These are phyloP conservation scores for Lithospermum erythrorhizon DNA, from an alignment of 257 asterid species.

Conservation along the genomic window DNA sequence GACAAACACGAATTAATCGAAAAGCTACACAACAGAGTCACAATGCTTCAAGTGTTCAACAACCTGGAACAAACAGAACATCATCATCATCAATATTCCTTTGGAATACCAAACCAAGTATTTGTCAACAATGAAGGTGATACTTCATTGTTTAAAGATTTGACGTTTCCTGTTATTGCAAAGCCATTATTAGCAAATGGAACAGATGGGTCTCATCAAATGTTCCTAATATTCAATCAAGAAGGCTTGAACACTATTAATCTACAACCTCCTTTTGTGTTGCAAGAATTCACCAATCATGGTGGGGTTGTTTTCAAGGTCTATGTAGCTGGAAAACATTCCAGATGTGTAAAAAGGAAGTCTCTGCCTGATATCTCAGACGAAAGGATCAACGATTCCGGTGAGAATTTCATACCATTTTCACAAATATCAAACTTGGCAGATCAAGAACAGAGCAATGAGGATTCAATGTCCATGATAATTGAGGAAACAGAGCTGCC, in stretches of 20 bases:
- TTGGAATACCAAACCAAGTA: slow-evolving; percentile 56
- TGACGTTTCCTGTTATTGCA: slow-evolving; percentile 54
- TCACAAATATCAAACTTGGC: slow-evolving; percentile 64
- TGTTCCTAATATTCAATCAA: slow-evolving; percentile 46
- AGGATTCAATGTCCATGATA: slow-evolving; percentile 23
- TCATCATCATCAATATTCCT: neutral
- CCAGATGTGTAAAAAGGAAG: slow-evolving; percentile 55
- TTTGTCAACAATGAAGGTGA: slow-evolving; percentile 19
- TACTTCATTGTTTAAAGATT: slow-evolving; percentile 7
- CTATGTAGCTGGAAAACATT: slow-evolving; percentile 58
- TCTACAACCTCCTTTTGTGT: slow-evolving; percentile 37
- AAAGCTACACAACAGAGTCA: slow-evolving; percentile 53
- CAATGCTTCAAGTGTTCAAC: slow-evolving; percentile 60
- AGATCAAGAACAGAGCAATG: slow-evolving; percentile 26
- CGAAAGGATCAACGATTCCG: slow-evolving; percentile 15
- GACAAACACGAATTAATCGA: slow-evolving; percentile 43
- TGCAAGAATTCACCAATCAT: slow-evolving; percentile 84
- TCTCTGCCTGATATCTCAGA: slow-evolving; percentile 54
- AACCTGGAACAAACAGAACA: slow-evolving; percentile 14
- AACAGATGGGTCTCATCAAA: slow-evolving; percentile 49
- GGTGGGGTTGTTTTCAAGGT: slow-evolving; percentile 84
- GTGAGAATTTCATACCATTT: slow-evolving; percentile 33
- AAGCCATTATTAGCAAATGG: slow-evolving; percentile 62
- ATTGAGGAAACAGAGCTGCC: slow-evolving; percentile 51
- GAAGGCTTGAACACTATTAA: slow-evolving; percentile 36